Percentiles rank a stretch among this genome's conserved stretches.
phyloP scores from a whole-genome alignment of 2,329 filamentous ascomycete genomes.

The Ploettnerulaceae sp. region DNA sequence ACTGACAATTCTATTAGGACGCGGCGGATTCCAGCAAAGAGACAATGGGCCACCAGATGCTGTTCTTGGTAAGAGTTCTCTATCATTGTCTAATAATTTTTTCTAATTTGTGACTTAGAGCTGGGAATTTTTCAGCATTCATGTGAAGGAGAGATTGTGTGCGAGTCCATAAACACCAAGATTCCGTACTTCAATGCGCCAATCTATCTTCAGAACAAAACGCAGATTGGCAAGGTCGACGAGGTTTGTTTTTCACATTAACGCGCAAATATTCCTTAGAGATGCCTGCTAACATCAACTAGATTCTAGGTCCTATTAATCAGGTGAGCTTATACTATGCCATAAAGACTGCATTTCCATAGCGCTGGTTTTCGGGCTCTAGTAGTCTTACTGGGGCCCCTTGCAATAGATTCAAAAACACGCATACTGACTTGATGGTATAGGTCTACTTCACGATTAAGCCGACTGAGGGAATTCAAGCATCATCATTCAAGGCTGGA shows the following conservation, averaged over 20 bases:
- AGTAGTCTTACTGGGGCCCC: too few species aligned
- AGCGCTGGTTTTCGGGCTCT: too few species aligned
- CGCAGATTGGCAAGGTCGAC: conserved; percentile 88
- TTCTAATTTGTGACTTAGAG: conserved; percentile 47
- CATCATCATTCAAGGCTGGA: conserved; percentile 87
- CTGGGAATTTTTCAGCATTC: conserved; percentile 93
- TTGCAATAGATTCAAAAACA: too few species aligned
- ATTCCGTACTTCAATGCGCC: conserved; percentile 98
- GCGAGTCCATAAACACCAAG: conserved; percentile 90
- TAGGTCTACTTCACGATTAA: conserved; percentile 91
- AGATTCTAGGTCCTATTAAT: conserved; percentile 89
- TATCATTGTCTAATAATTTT: neutral
- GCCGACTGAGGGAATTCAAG: conserved; percentile 92
- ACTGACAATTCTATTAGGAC: conserved; percentile 41
- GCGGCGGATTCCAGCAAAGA: conserved; percentile 55
- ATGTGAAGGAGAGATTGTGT: conserved; percentile 96
- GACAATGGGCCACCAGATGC: conserved; percentile 59
- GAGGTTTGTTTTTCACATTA: conserved; percentile 45
- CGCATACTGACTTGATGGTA: neutral
- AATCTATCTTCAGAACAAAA: conserved; percentile 99
- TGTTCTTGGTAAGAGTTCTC: conserved; percentile 47
- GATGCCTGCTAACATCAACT: neutral
- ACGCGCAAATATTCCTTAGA: too few species aligned
- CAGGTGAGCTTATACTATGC: conserved; percentile 45
- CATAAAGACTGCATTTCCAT: too few species aligned